Conservation (phyloP, 345 rosid genomes). For the Atalantia buxifolia region DNA sequence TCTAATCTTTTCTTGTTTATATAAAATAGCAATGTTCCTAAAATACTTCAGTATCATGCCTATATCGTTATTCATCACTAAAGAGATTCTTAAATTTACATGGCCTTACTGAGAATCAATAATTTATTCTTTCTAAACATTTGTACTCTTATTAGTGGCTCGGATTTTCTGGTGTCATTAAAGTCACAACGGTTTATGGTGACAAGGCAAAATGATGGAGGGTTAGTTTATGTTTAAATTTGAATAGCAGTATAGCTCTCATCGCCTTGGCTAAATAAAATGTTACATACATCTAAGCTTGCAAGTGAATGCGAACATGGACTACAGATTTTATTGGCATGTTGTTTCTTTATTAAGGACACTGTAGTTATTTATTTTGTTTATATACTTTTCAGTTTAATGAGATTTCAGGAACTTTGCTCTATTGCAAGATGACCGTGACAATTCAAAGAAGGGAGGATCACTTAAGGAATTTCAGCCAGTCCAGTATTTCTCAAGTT, state of each 20-base stretch:
- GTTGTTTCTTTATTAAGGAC: not conserved
- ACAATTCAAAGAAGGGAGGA: not conserved
- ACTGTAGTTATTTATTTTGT: not conserved
- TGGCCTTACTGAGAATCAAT: not conserved
- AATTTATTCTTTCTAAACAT: not conserved
- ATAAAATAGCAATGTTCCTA: not conserved
- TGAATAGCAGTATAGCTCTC: not conserved
- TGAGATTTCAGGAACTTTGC: conserved; percentile 54
- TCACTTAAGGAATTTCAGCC: not conserved
- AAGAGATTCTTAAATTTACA: not conserved
- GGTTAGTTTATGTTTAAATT: not conserved
- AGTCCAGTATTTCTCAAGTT: not conserved
- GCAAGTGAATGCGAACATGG: not conserved
- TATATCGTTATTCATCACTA: not conserved
- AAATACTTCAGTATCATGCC: not conserved
- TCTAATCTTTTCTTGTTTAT: not conserved
- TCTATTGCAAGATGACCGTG: conserved; percentile 13
- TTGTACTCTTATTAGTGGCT: not conserved
- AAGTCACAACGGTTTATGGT: not conserved
- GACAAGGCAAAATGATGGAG: not conserved
- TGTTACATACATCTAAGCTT: not conserved
- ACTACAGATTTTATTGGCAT: not conserved
- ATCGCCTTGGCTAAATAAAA: not conserved
- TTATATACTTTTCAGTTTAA: conserved; percentile 36
- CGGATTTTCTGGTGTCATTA: not conserved